phyloP scores from a whole-genome alignment of 352 stramenopile species.

The Phytophthora pinifolia region DNA sequence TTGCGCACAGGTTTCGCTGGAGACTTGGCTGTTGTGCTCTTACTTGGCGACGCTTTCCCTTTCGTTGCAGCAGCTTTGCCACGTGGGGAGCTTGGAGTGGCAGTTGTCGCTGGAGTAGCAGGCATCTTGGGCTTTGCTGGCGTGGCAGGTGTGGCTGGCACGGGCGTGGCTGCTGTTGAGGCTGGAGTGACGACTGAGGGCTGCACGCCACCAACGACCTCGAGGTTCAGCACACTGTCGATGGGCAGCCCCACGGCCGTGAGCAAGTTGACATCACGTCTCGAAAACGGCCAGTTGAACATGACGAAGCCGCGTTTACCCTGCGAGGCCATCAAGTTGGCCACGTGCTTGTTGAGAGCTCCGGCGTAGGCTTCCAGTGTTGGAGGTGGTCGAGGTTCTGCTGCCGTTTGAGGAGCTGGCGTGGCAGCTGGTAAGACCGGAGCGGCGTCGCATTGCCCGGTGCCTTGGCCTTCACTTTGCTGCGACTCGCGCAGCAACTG shows the following conservation, averaged over 20 bases:
- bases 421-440: not conserved
- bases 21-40: constrained; percentile 12
- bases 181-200: not conserved
- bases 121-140: constrained; percentile 11
- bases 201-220: constrained; percentile 17
- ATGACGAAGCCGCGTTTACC: constrained; percentile 48
- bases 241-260: constrained; percentile 47
- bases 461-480: constrained; percentile 17
- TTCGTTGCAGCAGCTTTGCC: constrained; percentile 11
- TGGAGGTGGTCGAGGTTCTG: constrained; percentile 6
- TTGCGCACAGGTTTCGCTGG: constrained; percentile 14
- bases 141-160: not conserved
- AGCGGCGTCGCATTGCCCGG: constrained; percentile 11
- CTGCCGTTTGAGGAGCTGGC: not conserved
- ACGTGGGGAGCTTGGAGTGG: constrained; percentile 4
- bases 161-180: not conserved
- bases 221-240: constrained; percentile 61
- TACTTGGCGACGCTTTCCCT: constrained; percentile 17
- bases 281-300: constrained; percentile 58
- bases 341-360: constrained; percentile 19
- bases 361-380: constrained; percentile 20
- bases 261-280: constrained; percentile 42
- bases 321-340: constrained; percentile 13
- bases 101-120: not conserved
- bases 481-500: constrained; percentile 6